These are phyloP conservation scores for Ogataea sp. DNA, from an alignment of 805 yeast genomes.

Conservation along the genomic window DNA sequence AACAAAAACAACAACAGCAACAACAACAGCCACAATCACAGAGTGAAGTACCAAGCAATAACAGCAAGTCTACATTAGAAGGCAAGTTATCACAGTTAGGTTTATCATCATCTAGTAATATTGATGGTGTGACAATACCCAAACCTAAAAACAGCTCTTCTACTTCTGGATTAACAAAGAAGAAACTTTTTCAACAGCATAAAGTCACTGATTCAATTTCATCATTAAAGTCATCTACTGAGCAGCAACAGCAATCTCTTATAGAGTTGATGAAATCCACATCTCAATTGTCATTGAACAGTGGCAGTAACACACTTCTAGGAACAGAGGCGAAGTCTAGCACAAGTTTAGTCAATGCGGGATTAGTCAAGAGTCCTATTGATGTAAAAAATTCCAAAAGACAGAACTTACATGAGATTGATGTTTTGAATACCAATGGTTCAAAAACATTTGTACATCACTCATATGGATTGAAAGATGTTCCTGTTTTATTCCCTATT, in stretches of 20 bases:
- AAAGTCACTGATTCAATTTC: constrained; percentile 20
- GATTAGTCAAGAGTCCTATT: neutral
- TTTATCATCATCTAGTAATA: neutral
- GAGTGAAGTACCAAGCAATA: too few species aligned
- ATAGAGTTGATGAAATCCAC: constrained; percentile 21
- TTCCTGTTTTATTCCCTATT: constrained; percentile 26
- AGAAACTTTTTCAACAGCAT: constrained; percentile 7
- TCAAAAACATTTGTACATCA: constrained; percentile 15
- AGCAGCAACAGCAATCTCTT: constrained; percentile 16
- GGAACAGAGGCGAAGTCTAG: neutral
- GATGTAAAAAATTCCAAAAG: neutral
- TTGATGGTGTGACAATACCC: constrained; percentile 1
- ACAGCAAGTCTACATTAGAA: neutral
- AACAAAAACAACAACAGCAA: too few species aligned
- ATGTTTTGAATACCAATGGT: neutral
- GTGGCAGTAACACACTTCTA: neutral
- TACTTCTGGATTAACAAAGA: constrained; percentile 3
- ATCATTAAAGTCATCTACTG: constrained; percentile 19
- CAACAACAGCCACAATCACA: too few species aligned
- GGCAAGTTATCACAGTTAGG: neutral
- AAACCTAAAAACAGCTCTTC: neutral
- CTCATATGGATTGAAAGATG: constrained; percentile 12
- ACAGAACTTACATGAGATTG: neutral
- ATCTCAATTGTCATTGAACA: constrained; percentile 5
- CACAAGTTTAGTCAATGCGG: neutral